A percentile compares a stretch with the other conserved stretches of the same genome.
Conservation (phyloP, 2,329 filamentous ascomycete genomes). For the Fusarium verrucosum region DNA sequence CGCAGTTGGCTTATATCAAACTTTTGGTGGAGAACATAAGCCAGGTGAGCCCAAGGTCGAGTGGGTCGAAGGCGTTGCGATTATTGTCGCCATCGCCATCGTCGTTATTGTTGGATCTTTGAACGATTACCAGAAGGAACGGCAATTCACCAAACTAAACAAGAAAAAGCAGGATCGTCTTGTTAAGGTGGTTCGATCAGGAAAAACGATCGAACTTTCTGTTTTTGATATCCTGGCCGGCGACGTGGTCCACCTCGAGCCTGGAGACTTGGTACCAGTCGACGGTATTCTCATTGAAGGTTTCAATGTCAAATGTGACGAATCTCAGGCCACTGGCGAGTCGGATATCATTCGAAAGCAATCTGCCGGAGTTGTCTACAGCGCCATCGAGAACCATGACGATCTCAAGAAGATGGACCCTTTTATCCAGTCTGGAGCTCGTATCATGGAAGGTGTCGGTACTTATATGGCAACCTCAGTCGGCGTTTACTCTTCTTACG, state of each 20-base stretch:
- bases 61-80: constrained; percentile 85
- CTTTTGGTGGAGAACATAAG: constrained; percentile 68
- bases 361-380: constrained; percentile 72
- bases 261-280: constrained; percentile 77
- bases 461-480: constrained; percentile 79
- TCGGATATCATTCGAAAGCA: constrained; percentile 78
- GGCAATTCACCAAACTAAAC: constrained; percentile 81
- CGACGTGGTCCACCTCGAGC: constrained; percentile 77
- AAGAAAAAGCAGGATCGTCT: constrained; percentile 80
- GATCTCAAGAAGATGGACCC: constrained; percentile 78
- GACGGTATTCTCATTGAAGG: constrained; percentile 78
- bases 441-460: constrained; percentile 80
- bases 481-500: constrained; percentile 77
- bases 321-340: constrained; percentile 82
- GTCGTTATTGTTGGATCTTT: constrained; percentile 80
- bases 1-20: constrained; percentile 79
- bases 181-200: constrained; percentile 77
- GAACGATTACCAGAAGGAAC: constrained; percentile 84
- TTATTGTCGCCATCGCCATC: constrained; percentile 81
- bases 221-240: constrained; percentile 75
- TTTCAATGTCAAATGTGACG: constrained; percentile 79
- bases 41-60: constrained; percentile 67
- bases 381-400: constrained; percentile 73
- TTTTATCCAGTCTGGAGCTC: constrained; percentile 85
- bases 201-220: constrained; percentile 73